Base-by-base conservation (phyloP, 2,329 filamentous ascomycete genomes). In the Botrytis aclada region DNA sequence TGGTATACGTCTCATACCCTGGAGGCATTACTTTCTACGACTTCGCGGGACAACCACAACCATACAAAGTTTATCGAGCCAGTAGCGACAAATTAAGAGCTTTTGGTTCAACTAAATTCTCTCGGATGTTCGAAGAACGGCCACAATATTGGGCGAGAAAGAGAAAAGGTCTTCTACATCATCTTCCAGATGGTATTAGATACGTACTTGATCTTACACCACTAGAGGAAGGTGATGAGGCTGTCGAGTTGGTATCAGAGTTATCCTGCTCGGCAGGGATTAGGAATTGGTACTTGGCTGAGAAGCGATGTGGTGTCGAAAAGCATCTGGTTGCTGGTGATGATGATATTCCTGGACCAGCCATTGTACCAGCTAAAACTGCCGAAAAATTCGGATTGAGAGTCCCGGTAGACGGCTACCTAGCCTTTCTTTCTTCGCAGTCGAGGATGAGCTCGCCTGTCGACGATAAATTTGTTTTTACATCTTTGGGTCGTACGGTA, bases 161-260 rank as follows among this genome's bases (percentile, higher is more conserved):
- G 22, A 81, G 81, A 32, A 72, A 74, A 32, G 81, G 81, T 60
- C 74, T 74, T 54, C 20, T 75, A 18, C 41, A 72, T 16, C 25
- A 51, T 29, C 77, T 84, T 16, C 83, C 82, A 0, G 76, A 80
- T 3, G 86, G 84, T 0, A 81, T 91, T 77, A 85, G 85, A 73
- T 92, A 87, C 75, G 82, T 91, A 29, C 77, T 93, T 51, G 89
- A 93, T 76, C 83, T 92, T 20, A 91, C 89, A 0, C 90, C 90
- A 0, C 85, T 87, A 0, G 81, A 81, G 0, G 86, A 90, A 78
- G 90, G 88, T 1, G 89, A 92, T 3, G 89, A 91, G 20, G 85
- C 88, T 16, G 86, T 90, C 1, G 85, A 88, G 37, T 83, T 88
- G 73, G 84, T 89, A 73, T 87, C 87, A 0, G 86, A 89, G 73